These are phyloP conservation scores for Raffaelea deltoideospora DNA, from an alignment of 2,329 filamentous ascomycete species.

Conservation along the genomic window DNA sequence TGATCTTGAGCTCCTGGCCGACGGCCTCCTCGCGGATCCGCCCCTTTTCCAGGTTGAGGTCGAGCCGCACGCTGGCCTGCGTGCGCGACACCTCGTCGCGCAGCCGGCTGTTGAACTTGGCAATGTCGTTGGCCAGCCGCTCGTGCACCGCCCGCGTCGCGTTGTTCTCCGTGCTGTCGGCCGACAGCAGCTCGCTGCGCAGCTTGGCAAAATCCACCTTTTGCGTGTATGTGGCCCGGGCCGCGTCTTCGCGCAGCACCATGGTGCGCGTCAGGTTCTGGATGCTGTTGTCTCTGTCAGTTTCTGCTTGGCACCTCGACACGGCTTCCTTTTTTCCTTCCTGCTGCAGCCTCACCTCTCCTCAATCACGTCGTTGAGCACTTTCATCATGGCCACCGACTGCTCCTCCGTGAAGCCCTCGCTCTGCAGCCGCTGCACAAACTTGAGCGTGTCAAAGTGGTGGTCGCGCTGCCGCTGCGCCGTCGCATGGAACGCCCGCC, in stretches of 20 bases:
- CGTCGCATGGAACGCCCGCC: slow-evolving; percentile 49
- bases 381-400: slow-evolving; percentile 95
- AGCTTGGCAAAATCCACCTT: slow-evolving; percentile 98
- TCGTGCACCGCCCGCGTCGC: slow-evolving; percentile 84
- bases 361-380: slow-evolving; percentile 90
- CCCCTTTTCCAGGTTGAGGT: slow-evolving; percentile 93
- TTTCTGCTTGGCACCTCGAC: too few relatives aligned
- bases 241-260: slow-evolving; percentile 88
- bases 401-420: slow-evolving; percentile 96
- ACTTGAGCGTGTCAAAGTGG: slow-evolving; percentile 96
- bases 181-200: slow-evolving; percentile 80
- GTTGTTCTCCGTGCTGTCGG: slow-evolving; percentile 80
- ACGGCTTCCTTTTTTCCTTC: slow-evolving; percentile 40
- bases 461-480: slow-evolving; percentile 54
- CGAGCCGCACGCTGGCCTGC: slow-evolving; percentile 80
- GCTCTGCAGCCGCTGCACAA: slow-evolving; percentile 74
- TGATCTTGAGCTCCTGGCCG: slow-evolving; percentile 92
- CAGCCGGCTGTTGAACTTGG: slow-evolving; percentile 78
- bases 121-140: slow-evolving; percentile 82
- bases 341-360: too few relatives aligned
- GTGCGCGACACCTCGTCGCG: slow-evolving; percentile 90
- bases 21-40: slow-evolving; percentile 93
- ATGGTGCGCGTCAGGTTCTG: slow-evolving; percentile 95
- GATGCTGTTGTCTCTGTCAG: too few relatives aligned
- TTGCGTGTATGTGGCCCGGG: slow-evolving; percentile 65